A percentile compares a stretch with the other conserved stretches of the same genome.
phyloP scores from a whole-genome alignment of 1,284 basidiomycete genomes.

The Cryptococcus sp. region DNA sequence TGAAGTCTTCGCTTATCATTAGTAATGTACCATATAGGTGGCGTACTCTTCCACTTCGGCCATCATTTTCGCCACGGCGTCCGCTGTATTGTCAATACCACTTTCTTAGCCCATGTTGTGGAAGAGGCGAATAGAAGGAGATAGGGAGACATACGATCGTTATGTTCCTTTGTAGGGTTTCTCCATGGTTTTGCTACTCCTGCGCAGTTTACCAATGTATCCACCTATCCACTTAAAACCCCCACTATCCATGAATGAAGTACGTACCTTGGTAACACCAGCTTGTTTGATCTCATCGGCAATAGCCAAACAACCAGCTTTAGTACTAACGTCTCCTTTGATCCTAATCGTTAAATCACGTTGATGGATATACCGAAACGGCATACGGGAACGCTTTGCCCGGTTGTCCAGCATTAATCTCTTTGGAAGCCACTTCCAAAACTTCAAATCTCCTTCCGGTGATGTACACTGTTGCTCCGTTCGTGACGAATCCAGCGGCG shows the following conservation, averaged over 20 bases:
- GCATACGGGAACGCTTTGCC: constrained; percentile 2
- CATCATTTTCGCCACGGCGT: constrained; percentile 26
- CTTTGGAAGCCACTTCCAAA: constrained; percentile 35
- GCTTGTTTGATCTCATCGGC: constrained; percentile 15
- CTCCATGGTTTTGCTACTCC: constrained; percentile 26
- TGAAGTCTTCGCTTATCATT: constrained; percentile 4
- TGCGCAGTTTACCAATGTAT: constrained; percentile 38
- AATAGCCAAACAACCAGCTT: constrained; percentile 28
- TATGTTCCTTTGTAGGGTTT: constrained; percentile 20
- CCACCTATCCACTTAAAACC: constrained; percentile 13
- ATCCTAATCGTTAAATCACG: constrained; percentile 14
- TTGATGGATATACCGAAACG: not conserved
- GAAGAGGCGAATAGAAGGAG: too few species aligned
- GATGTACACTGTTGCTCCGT: constrained; percentile 48
- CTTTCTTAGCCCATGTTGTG: too few species aligned
- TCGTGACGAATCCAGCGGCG: constrained; percentile 38
- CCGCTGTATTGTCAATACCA: constrained; percentile 8
- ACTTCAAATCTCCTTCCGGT: constrained; percentile 44
- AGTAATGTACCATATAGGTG: not conserved
- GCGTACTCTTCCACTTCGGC: constrained; percentile 16
- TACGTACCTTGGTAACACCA: constrained; percentile 11
- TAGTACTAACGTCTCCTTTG: constrained; percentile 38
- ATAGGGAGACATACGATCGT: constrained; percentile 20
- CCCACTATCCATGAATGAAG: too few species aligned
- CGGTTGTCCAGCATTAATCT: constrained; percentile 17